Evolutionary conservation across 345 rosid species (phyloP).

Genomic region (Gossypium anomalum): DNA sequence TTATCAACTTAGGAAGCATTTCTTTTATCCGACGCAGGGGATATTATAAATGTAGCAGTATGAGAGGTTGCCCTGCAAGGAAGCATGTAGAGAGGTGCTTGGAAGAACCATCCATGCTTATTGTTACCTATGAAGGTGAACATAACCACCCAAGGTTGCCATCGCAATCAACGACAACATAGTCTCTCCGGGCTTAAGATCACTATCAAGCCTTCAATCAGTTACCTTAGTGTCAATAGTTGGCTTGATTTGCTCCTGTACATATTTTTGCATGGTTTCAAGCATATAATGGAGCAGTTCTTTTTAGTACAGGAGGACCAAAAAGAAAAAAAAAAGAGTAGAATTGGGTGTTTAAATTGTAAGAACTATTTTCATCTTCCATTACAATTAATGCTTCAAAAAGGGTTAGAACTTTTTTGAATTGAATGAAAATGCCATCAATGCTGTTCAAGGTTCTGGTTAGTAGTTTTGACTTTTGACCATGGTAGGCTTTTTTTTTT

Average conservation of each 20-base stretch:
- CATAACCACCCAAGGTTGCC: conserved; percentile 73
- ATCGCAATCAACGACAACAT: conserved; percentile 59
- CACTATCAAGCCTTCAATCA: conserved; percentile 21
- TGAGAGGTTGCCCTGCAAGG: conserved; percentile 98
- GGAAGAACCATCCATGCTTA: conserved; percentile 88
- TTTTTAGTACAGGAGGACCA: conserved; percentile 9
- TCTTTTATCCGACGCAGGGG: conserved; percentile 51
- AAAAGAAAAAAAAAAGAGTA: conserved; percentile 19
- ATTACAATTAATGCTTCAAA: conserved; percentile 21
- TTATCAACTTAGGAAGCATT: not conserved
- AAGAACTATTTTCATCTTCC: conserved; percentile 26
- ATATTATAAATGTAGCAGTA: conserved; percentile 96
- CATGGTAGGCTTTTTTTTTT: too few relatives aligned
- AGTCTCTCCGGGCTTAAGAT: conserved; percentile 15
- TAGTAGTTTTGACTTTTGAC: not conserved
- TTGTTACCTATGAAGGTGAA: conserved; percentile 91
- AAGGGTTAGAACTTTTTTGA: conserved; percentile 16
- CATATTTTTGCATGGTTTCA: conserved; percentile 46
- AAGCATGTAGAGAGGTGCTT: conserved; percentile 94
- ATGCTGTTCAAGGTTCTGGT: not conserved
- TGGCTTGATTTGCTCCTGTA: conserved; percentile 45
- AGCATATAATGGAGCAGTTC: conserved; percentile 27
- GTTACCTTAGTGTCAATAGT: not conserved
- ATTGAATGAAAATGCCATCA: conserved; percentile 15
- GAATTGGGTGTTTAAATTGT: conserved; percentile 33